Evolutionary conservation across 2,329 filamentous ascomycete genomes (phyloP), one percentile per base, ranked within the genome.

Genomic region (Trichoderma gracile): DNA sequence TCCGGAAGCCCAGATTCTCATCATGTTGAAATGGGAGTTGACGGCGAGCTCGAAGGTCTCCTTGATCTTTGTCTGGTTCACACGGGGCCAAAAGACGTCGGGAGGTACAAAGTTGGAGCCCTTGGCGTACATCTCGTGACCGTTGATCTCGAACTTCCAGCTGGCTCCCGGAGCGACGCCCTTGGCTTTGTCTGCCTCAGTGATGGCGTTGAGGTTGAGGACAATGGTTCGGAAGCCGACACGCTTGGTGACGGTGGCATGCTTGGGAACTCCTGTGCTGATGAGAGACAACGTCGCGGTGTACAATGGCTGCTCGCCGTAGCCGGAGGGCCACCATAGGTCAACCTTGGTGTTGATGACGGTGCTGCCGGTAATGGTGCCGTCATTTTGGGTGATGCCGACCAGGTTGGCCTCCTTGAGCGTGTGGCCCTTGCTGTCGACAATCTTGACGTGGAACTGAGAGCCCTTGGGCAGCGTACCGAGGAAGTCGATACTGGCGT

Each of bases 71-170:
- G 75, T 73, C 33, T 77, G 72, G 0, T 84, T 87, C 9, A 88
- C 85, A 46, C 84, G 78, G 23, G 67, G 67, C 67, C 67, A 68
- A 23, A 68, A 68, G 12, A 65, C 66, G 53, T 68, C 67, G 1
- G 67, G 67, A 5, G 67, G 67, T 9, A 68, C 66, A 40, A 68
- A 65, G 56, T 68, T 68, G 47, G 66, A 65, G 2, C 67, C 67
- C 33, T 68, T 68, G 2, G 84, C 85, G 69, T 87, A 89, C 68
- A 89, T 85, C n/a, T 84, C 81, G 56, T 84, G 80, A 0, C 86
- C 86, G 66, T 89, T 89, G 64, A 89, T 79, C 70, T 89, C 85
- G 67, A 89, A 89, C 70, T 89, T 84, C 85, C 86, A 71, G 79
- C 15, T 82, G 80, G 65, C 69, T 2, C 70, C 70, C 1, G 69